Base-by-base conservation (phyloP, 106 monocot species). In the Phalaenopsis aphrodite region DNA sequence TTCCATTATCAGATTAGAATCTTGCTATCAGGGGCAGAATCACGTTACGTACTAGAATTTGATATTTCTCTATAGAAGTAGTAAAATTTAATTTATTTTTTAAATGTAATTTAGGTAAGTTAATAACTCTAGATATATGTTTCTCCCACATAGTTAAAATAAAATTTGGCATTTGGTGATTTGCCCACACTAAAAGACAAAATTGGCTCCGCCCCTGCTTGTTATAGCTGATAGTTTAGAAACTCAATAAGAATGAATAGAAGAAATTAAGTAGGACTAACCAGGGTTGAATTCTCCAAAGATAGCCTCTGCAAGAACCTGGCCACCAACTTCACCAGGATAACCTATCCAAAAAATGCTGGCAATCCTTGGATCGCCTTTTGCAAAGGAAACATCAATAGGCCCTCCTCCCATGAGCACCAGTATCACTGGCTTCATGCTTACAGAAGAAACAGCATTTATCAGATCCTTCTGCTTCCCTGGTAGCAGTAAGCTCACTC, bases 201-300 rank as follows among this genome's bases (percentile, higher is more conserved):
- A 30, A 30, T 30, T 30, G 30, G 30, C 0, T 30, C 30, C 30
- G 30, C 30, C 30, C 30, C 30, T 30, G 30, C 30, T 30, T 30
- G 30, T 30, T 30, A 30, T 30, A 0, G 6, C 2, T 0, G 12
- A 38, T 37, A 2, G 37, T 9, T 14, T 38, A 37, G 39, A 69
- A 9, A 39, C 14, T 30, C 8, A 39, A 37, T 30, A 69, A 11
- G 69, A 66, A 23, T n/a, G 16, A n/a, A 30, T 21, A 66, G 66
- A 23, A 11, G 69, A 9, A 61, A 10, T 30, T 21, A 23, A 21
- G 4, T 69, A 69, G 64, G 48, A 41, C 6, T 82, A 21, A 97
- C 97, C 89, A 86, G 97, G 97, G 83, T 94, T 97, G 41, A 94
- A 91, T 72, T 85, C 85, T 67, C 97, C 97, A 72, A 94, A 97